Conservation (phyloP, 2,329 filamentous ascomycete species). For the Ustulina deusta region DNA sequence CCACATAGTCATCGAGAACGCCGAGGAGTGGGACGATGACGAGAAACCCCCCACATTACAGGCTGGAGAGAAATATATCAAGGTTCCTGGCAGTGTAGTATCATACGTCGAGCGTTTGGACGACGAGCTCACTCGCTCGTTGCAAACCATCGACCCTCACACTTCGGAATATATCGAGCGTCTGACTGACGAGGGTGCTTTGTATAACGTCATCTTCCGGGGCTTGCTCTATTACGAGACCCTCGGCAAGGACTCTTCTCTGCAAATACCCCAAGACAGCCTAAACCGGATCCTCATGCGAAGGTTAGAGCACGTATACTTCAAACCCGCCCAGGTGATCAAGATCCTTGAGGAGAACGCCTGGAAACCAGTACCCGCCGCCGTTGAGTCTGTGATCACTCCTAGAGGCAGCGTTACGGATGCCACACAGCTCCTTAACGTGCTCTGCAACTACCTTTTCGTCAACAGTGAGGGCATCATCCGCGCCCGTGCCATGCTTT, state of each 20-base stretch:
- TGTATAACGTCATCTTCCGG: constrained; percentile 94
- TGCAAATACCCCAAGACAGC: constrained; percentile 84
- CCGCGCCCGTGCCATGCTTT: constrained; percentile 95
- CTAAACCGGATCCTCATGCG: constrained; percentile 94
- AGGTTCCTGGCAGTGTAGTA: constrained; percentile 91
- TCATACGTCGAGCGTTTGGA: constrained; percentile 96
- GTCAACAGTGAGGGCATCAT: constrained; percentile 94
- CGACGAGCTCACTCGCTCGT: constrained; percentile 95
- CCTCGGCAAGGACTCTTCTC: constrained; percentile 75
- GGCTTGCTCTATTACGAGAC: constrained; percentile 89
- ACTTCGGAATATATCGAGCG: constrained; percentile 99
- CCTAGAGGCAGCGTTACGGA: constrained; percentile 76
- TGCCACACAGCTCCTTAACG: constrained; percentile 80
- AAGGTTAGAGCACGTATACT: constrained; percentile 96
- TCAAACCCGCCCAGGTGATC: constrained; percentile 96
- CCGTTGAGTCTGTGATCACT: constrained; percentile 83
- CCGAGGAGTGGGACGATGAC: constrained; percentile 99
- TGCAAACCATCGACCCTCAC: constrained; percentile 97
- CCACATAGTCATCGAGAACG: constrained; percentile 88
- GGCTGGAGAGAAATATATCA: constrained; percentile 83
- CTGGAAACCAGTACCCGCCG: constrained; percentile 81
- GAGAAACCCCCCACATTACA: constrained; percentile 86
- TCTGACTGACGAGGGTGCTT: constrained; percentile 85
- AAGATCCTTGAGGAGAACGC: constrained; percentile 93
- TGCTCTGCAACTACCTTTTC: constrained; percentile 95